Evolutionary conservation across 805 yeast genomes (phyloP), one percentile per base, ranked within the genome.

Genomic region (Candida tallmaniae): DNA sequence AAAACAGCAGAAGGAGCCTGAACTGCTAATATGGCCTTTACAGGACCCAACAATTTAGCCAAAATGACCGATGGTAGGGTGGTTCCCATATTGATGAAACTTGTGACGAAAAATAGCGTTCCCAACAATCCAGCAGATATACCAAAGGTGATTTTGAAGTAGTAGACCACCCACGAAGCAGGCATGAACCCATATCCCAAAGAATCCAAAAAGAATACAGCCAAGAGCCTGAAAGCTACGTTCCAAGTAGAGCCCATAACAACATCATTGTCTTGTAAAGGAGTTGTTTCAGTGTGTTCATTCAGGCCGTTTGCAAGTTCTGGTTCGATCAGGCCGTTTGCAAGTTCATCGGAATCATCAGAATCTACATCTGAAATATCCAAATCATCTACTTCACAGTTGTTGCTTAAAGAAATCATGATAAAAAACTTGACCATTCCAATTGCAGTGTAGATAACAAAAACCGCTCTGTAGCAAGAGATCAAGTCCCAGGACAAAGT

Each of bases 101-200:
- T 82, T 1, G 85, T 74, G 23, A 63, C 43, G 46, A 83, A 83
- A 54, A 85, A 85, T 19, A 87, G 60, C 1, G 70, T 44, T 4
- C 96, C 96, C 29, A 87, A 58, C 0, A 68, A 56, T 0, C 79
- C 60, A 3, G 88, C 77, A 1, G 78, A 55, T 19, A 76, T 58
- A 2, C 54, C 44, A 46, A 80, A 87, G 10, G 63, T 56, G 23
- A 68, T 70, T 36, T 77, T 74, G 63, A 85, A 80, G 58, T 84
- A 88, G 53, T 81, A 88, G 25, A 87, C 86, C 27, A 83, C 70
- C 96, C 96, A 89, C 1, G 95, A 82, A 29, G 79, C 68, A 2
- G 95, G 80, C 87, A 87, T 83, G 56, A 88, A 83, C 1, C 96
- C 96, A 43, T 77, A 78, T 0, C 95, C 96, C 32, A 88, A 69